These are phyloP conservation scores for Prunus persica DNA, from an alignment of 306 rosid genomes.

Conservation along the genomic window Prunus_persica_NCBIv2 NC_034014.1:7259501-7260000, in stretches of 20 bases:
- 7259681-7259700: background rate
- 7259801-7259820: background rate
- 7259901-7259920: too few species aligned
- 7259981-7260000: too few species aligned
- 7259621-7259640: background rate
- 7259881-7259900: too few species aligned
- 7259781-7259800: background rate
- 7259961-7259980: too few species aligned
- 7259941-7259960: too few species aligned
- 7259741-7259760: constrained; percentile 2
- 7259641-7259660: background rate
- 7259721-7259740: constrained; percentile 31
- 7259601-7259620: constrained; percentile 17
- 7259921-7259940: too few species aligned
- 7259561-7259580: background rate
- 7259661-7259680: background rate
- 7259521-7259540: background rate
- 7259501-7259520: background rate
- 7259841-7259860: too few species aligned
- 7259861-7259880: too few species aligned
- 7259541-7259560: background rate
- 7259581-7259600: constrained; percentile 22
- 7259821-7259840: background rate
- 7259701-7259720: background rate
- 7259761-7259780: background rate